Base-by-base conservation (phyloP, 768 basidiomycete genomes). In the Lentinula boryana region DNA sequence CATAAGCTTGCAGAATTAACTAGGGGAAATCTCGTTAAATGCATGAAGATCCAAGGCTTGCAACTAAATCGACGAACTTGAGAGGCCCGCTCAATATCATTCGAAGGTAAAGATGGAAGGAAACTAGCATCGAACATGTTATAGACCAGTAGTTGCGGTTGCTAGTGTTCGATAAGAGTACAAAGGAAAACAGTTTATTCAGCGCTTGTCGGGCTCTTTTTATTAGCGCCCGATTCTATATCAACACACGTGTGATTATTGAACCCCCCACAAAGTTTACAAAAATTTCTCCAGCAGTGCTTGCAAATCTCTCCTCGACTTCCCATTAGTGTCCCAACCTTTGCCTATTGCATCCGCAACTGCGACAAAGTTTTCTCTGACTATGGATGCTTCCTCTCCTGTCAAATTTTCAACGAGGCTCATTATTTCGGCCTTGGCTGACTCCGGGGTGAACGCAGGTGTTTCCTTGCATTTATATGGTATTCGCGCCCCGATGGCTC, bases 1-100 rank as follows among this genome's bases (percentile, higher is more conserved):
- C 75, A 63, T 89, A 88, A 7, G 85, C 85, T 68, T 84, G 83
- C 63, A 84, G 83, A 64, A 91, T 89, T 63, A 90, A 75, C 89
- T 91, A 56, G n/a, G 44, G 27, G 33, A 46, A 60, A 56, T 55
- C 43, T 61, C 62, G 64, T 46, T 59, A 56, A 52, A 59, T 31
- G 54, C 62, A 50, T 68, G 68, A 46, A 57, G 7, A 50, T 23
- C 21, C 62, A 33, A 41, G 62, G 44, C 44, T 55, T 44, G 58
- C 62, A 56, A 68, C 61, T 66, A 4, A 27, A 56, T n/a, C 23
- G 65, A 76, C 78, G 71, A 72, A 86, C 86, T 78, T 85, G 80
- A 59, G 78, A 78, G 31, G 85, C 86, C 65, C 79, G 82, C 66
- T 84, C 72, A 23, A 87, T 68, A 66, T 87, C 87, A 57, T 71